These are phyloP conservation scores for Maudiozyma barnettii DNA, from an alignment of 805 yeast species.

Conservation along the genomic window DNA sequence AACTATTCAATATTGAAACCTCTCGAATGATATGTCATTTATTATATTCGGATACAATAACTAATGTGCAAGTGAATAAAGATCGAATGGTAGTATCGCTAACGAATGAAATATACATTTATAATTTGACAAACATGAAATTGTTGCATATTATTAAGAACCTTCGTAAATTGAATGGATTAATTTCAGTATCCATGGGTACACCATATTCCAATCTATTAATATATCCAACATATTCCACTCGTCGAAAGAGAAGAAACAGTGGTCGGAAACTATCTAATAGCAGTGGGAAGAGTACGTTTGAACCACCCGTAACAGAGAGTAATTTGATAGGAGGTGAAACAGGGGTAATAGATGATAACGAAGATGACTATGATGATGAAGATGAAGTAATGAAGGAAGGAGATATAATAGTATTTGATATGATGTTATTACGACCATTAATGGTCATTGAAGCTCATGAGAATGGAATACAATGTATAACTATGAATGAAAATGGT, in stretches of 20 bases:
- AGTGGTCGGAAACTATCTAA: background rate
- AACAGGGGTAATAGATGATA: background rate
- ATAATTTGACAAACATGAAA: conserved; percentile 62
- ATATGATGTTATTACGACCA: conserved; percentile 52
- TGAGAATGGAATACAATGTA: conserved; percentile 52
- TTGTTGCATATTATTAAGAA: conserved; percentile 33
- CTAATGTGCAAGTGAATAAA: conserved; percentile 53
- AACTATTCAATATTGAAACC: conserved; percentile 68
- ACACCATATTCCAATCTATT: conserved; percentile 42
- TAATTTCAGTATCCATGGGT: conserved; percentile 48
- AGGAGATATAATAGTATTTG: conserved; percentile 62
- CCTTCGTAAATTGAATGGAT: conserved; percentile 36
- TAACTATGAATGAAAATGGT: conserved; percentile 57
- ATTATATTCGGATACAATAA: conserved; percentile 51
- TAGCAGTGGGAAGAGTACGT: background rate
- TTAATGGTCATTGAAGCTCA: conserved; percentile 65
- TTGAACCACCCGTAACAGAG: background rate
- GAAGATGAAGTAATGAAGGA: background rate
- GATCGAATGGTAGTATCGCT: conserved; percentile 53
- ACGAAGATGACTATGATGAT: background rate
- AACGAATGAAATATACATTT: conserved; percentile 56
- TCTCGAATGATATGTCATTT: conserved; percentile 53
- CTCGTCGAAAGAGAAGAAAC: conserved; percentile 16
- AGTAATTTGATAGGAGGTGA: background rate
- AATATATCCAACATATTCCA: conserved; percentile 75